Base-by-base conservation (phyloP, 2,329 filamentous ascomycete genomes). In the Aureobasidium sp. region DNA sequence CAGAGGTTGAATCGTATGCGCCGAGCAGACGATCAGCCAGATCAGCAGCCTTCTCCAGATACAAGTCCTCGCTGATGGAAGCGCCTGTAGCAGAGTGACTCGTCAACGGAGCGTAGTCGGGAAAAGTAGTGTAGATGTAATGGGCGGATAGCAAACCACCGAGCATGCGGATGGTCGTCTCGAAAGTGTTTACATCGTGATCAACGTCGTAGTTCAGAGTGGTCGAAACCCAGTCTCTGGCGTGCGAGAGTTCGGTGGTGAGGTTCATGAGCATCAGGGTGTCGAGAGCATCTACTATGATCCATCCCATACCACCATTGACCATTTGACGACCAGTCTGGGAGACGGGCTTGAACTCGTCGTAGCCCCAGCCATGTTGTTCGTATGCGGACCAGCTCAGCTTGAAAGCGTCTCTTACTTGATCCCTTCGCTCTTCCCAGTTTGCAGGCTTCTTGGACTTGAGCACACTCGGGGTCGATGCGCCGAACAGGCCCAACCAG, bases 231-330 rank as follows among this genome's bases (percentile, higher is more conserved):
- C 94, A 99, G 70, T 95, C 84, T 60, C 93, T 82, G 29, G 94
- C 93, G 69, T 95, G 86, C 38, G 85, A 81, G 40, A 99, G 81
- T 63, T 92, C 86, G 33, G 85, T 88, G 15, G 93, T 97, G 65
- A 96, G 80, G 73, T 97, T 97, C 94, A 99, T 99, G 63, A 99
- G 79, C 77, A 99, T 99, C 81, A 97, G 83, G 0, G 94, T 99
- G 74, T 99, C 94, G 64, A 99, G 78, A 13, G 93, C 86, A 75
- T 99, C 94, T 61, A 99, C 87, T 64, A 99, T 96, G 69, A 97
- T 97, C 94, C 95, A 99, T 31, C 94, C 94, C 74, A 99, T 81
- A 27, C 93, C 94, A 64, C 90, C 85, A 3, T 87, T 81, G 7
- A 90, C 86, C 93, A 99, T 97, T 68, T 94, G 85, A 55, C 79